Base-by-base conservation (phyloP, 139 green algal genomes). In the Chlorella sp. region DNA sequence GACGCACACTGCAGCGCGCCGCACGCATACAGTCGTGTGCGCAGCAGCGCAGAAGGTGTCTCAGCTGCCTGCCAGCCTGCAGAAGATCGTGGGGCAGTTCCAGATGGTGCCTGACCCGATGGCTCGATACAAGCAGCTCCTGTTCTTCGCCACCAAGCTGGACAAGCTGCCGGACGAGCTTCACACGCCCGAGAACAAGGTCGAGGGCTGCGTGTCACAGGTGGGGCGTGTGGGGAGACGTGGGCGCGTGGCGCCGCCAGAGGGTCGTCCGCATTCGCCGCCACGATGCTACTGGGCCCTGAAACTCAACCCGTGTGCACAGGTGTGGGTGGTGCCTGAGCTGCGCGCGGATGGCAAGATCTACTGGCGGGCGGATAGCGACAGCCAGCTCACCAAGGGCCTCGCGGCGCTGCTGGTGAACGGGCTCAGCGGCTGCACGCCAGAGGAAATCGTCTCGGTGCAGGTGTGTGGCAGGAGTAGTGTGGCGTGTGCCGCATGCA, bases 111-210 rank as follows among this genome's bases (percentile, higher is more conserved):
- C 88, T 6, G 90, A 95, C 71, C 84, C 88, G 17, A 95, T 92
- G 82, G 83, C 82, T 10, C 77, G 74, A 14, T 99, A 99, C 86
- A 97, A 99, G 83, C 96, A 99, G 88, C 88, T 99, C 29, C 86
- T 99, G 30, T 97, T 92, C 74, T 98, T 91, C 74, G 96, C 92
- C 10, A 88, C 90, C 27, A 99, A 99, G 86, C 83, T 99, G 74
- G 77, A 86, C 27, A 66, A 77, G 3, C 67, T 97, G 67, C 71
- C 88, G 3, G 71, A 34, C 14, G 85, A 89, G 55, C 60, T 87
- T 17, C 92, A 95, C 72, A 87, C 76, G 0, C 79, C 88, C 1
- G 86, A 91, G 33, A 97, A 98, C 88, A 98, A 98, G 74, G 94
- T 98, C 5, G 85, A 92, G 73, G 94, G 95, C 26, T 98, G 95